A percentile compares a stretch with the other conserved stretches of the same genome.
These are phyloP conservation scores for Suillus subaureus DNA, from an alignment of 768 basidiomycete species.

Conservation along the genomic window DNA sequence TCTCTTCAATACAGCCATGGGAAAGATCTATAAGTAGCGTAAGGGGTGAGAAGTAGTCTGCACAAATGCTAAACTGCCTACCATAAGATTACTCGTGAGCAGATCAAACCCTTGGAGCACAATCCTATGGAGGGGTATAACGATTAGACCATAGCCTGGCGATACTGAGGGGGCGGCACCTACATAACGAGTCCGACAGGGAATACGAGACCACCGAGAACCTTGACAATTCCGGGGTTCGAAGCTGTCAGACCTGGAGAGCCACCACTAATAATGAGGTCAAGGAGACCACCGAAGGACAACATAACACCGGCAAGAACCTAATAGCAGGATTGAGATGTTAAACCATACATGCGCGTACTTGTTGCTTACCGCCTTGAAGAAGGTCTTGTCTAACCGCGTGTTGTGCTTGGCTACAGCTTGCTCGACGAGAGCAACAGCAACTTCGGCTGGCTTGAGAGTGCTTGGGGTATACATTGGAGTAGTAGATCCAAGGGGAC, in stretches of 20 bases:
- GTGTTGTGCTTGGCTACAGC: conserved; percentile 67
- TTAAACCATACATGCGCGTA: background rate
- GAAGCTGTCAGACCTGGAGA: conserved; percentile 47
- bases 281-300: conserved; percentile 72
- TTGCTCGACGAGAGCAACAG: conserved; percentile 54
- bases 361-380: conserved; percentile 59
- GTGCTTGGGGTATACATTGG: conserved; percentile 42
- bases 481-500: conserved; percentile 8
- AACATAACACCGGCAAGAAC: conserved; percentile 71
- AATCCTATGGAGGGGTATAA: conserved; percentile 50
- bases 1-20: conserved; percentile 65
- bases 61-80: conserved; percentile 24
- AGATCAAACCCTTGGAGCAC: conserved; percentile 71
- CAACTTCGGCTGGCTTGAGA: conserved; percentile 60
- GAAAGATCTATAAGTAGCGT: conserved; percentile 51
- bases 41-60: conserved; percentile 6
- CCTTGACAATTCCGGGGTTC: conserved; percentile 70
- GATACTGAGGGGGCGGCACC: conserved; percentile 15
- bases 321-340: conserved; percentile 34
- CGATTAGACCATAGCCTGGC: background rate
- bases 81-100: conserved; percentile 79
- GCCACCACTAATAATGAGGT: conserved; percentile 62
- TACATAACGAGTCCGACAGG: conserved; percentile 80
- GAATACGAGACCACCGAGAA: conserved; percentile 69
- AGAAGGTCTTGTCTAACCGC: conserved; percentile 58